phyloP scores from a whole-genome alignment of 805 yeast genomes.

The Candida easanensis region DNA sequence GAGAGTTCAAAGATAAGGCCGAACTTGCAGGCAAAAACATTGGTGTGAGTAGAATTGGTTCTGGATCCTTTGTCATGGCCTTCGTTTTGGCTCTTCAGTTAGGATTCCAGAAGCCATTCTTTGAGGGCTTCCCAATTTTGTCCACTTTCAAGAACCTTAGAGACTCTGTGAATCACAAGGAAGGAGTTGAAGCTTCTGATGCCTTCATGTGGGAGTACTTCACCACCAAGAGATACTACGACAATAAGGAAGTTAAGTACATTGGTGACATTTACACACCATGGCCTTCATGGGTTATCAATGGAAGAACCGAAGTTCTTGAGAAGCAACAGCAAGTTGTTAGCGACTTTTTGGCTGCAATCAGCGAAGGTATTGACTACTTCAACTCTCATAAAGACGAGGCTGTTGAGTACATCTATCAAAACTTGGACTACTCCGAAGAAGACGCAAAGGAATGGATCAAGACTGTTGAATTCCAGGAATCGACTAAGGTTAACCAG shows the following conservation, averaged over 20 bases:
- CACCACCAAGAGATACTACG: constrained; percentile 84
- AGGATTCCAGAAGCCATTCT: constrained; percentile 51
- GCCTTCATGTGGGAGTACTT: constrained; percentile 97
- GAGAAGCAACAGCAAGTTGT: constrained; percentile 30
- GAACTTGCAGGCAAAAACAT: constrained; percentile 62
- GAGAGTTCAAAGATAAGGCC: constrained; percentile 52
- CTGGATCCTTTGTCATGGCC: constrained; percentile 91
- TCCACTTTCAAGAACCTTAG: constrained; percentile 73
- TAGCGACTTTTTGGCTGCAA: constrained; percentile 44
- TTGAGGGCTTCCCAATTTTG: constrained; percentile 51
- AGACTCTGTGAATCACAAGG: constrained; percentile 66
- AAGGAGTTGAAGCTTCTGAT: constrained; percentile 50
- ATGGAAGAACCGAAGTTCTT: constrained; percentile 43
- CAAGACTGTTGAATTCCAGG: constrained; percentile 65
- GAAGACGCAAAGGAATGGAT: constrained; percentile 84
- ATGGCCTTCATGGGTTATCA: constrained; percentile 94
- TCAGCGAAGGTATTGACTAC: constrained; percentile 66
- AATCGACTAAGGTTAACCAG: constrained; percentile 3
- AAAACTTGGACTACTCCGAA: constrained; percentile 68
- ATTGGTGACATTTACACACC: constrained; percentile 92
- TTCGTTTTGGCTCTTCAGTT: constrained; percentile 70
- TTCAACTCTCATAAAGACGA: constrained; percentile 60
- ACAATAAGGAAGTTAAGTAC: constrained; percentile 70
- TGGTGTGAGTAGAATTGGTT: constrained; percentile 85
- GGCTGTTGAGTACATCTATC: constrained; percentile 60